Base-by-base conservation (phyloP, 495 filamentous ascomycete genomes). In the Echria macrotheca region DNA sequence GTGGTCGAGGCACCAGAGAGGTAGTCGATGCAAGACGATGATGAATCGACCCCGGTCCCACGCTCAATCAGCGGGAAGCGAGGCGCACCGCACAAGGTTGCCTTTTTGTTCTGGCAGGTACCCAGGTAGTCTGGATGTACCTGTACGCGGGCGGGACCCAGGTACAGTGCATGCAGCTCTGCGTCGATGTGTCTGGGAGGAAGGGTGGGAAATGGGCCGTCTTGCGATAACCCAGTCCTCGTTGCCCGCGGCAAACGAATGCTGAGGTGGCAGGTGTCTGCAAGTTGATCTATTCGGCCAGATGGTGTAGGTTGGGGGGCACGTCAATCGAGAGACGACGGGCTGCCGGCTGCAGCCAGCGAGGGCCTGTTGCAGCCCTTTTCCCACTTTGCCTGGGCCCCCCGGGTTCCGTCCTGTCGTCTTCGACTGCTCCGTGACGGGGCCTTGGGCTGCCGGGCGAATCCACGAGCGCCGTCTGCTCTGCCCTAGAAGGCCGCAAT, bases 211-310 rank as follows among this genome's bases (percentile, higher is more conserved):
- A 59, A 52, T 55, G 56, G 56, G 51, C 63, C 58, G 61, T 58
- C 59, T 56, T 55, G 64, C 55, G 57, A 58, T 38, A 47, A 50
- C 28, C 61, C 51, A 22, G 28, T 11, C n/a, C 38, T 23, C 42
- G 54, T 56, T 49, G 51, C 63, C 52, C 63, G 56, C 63, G 57
- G 61, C 56, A 59, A n/a, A n/a, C n/a, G 52, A 58, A 60, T 61
- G 60, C 55, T 63, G 62, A 65, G 53, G 53, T 64, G 59, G 64
- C 61, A 60, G 53, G 39, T 53, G 57, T 61, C 61, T 68, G 65
- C 63, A 66, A 58, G 58, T 58, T 44, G 46, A 58, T 58, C 47
- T 55, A 60, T 68, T 54, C 23, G 60, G 60, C 52, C 49, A 61
- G 41, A 47, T 59, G 41, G 52, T 52, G 43, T 38, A 47, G 47